Evolutionary conservation across 257 asterid genomes (phyloP), one percentile per base, ranked within the genome.

Genomic region (Asclepias syriaca): DNA sequence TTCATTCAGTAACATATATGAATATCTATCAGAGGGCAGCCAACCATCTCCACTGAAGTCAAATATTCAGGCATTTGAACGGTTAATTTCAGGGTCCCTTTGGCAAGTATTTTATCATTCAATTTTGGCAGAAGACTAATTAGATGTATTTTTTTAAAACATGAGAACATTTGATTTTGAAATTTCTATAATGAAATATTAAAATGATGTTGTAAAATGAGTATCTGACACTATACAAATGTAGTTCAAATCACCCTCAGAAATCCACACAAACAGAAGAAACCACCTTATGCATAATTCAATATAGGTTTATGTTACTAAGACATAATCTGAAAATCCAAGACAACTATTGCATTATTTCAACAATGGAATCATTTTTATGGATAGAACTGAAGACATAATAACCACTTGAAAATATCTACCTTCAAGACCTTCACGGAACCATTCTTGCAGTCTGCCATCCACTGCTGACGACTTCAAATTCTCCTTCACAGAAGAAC

Each of bases 361-460:
- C 15, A 61, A 61, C 37, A 12, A 13, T 5, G 21, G 15, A 60
- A 5, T 16, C n/a, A 61, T 14, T 7, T 34, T 7, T 34, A 60
- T 0, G 32, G 12, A 61, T 27, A 63, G 65, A 58, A 13, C 29
- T 4, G 1, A 27, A 18, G 43, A 34, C 15, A 16, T 16, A 3
- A 10, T 22, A 63, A 34, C 48, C 37, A 54, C 27, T 61, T 39
- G 22, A 60, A 48, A 72, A 24, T 8, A 46, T 66, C 80, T 81
- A 94, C 99, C 99, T 2, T 97, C 96, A 76, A 92, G 95, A 72
- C 99, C 99, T 87, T 95, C 99, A 61, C 89, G 96, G 85, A 90
- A 95, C 99, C 98, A 95, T 61, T 95, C 93, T 68, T 95, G 99
- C 74, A 90, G 90, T 72, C 77, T 84, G 70, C 95, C 96, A 90